phyloP scores from a whole-genome alignment of 805 yeast species.

The Lipomyces orientalis region DNA sequence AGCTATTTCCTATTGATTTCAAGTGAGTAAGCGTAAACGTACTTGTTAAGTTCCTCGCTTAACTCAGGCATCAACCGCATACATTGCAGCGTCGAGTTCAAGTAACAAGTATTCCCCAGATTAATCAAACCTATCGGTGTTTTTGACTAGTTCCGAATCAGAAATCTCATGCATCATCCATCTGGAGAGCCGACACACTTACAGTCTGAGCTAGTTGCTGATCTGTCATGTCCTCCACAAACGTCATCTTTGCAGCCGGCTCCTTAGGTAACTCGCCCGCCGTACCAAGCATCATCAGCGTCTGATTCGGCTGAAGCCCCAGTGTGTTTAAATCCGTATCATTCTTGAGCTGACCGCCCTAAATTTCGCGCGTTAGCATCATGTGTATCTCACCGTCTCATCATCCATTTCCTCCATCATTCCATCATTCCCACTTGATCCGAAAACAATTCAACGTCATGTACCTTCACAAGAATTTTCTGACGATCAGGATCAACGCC shows the following conservation, averaged over 20 bases:
- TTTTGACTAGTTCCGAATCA: slow-evolving; percentile 14
- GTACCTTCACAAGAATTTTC: slow-evolving; percentile 74
- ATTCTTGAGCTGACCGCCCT: slow-evolving; percentile 82
- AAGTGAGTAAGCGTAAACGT: slow-evolving; percentile 4
- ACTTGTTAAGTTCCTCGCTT: slow-evolving; percentile 50
- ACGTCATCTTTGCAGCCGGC: slow-evolving; percentile 61
- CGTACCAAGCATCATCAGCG: slow-evolving; percentile 89
- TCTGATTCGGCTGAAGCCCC: slow-evolving; percentile 66
- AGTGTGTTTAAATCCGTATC: slow-evolving; percentile 61
- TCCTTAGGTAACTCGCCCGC: slow-evolving; percentile 66
- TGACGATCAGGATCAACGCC: slow-evolving; percentile 88
- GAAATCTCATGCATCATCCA: slow-evolving; percentile 23
- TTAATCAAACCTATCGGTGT: slow-evolving; percentile 70
- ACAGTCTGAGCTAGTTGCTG: slow-evolving; percentile 48
- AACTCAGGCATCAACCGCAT: slow-evolving; percentile 57
- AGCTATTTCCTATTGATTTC: not conserved
- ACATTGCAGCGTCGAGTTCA: slow-evolving; percentile 72
- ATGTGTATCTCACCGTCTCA: not conserved
- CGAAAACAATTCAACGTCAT: not conserved
- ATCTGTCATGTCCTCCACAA: slow-evolving; percentile 71
- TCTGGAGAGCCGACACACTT: slow-evolving; percentile 39
- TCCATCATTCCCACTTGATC: not conserved
- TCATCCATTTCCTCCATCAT: not conserved
- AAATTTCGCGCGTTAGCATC: not conserved
- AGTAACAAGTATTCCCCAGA: slow-evolving; percentile 78